Evolutionary conservation across 2,329 filamentous ascomycete species (phyloP).

Genomic region (Hirsutella thompsonii): DNA sequence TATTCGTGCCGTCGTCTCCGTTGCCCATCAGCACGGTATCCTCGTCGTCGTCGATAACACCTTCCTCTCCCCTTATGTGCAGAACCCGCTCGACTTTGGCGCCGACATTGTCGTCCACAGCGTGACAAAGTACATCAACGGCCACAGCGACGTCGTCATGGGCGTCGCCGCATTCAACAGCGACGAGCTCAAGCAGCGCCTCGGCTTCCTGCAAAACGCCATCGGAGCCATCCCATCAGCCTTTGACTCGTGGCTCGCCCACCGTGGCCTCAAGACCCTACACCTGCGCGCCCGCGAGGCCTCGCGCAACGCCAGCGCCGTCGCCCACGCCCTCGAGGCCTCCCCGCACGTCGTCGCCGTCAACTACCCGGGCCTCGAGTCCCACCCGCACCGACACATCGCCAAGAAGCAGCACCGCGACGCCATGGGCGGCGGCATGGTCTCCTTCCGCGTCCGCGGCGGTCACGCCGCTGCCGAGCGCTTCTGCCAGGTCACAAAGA

Average conservation of each 20-base stretch:
- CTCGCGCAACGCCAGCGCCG: conserved; percentile 62
- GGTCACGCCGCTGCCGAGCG: conserved; percentile 75
- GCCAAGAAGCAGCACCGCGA: conserved; percentile 85
- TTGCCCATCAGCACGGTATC: conserved; percentile 79
- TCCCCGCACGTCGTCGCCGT: conserved; percentile 77
- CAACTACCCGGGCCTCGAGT: conserved; percentile 87
- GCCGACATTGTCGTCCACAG: conserved; percentile 95
- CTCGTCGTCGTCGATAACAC: conserved; percentile 99
- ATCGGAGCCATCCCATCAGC: conserved; percentile 89
- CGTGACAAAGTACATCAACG: conserved; percentile 99
- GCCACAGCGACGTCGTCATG: conserved; percentile 95
- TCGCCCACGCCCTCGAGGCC: conserved; percentile 65
- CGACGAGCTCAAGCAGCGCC: conserved; percentile 59
- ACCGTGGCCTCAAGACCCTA: conserved; percentile 91
- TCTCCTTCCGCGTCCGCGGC: conserved; percentile 86
- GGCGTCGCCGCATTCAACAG: conserved; percentile 93
- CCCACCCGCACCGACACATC: conserved; percentile 76
- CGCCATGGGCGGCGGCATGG: conserved; percentile 92
- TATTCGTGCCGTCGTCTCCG: conserved; percentile 70
- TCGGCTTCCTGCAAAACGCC: conserved; percentile 91
- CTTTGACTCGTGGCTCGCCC: conserved; percentile 97
- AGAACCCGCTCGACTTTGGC: conserved; percentile 89
- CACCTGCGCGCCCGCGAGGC: conserved; percentile 86
- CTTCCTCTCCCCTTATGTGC: conserved; percentile 90
- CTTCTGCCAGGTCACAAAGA: conserved; percentile 79